A percentile compares a stretch with the other conserved stretches of the same genome.
phyloP scores from a whole-genome alignment of 2,329 filamentous ascomycete genomes.

The Fusarium verticillioides region DNA sequence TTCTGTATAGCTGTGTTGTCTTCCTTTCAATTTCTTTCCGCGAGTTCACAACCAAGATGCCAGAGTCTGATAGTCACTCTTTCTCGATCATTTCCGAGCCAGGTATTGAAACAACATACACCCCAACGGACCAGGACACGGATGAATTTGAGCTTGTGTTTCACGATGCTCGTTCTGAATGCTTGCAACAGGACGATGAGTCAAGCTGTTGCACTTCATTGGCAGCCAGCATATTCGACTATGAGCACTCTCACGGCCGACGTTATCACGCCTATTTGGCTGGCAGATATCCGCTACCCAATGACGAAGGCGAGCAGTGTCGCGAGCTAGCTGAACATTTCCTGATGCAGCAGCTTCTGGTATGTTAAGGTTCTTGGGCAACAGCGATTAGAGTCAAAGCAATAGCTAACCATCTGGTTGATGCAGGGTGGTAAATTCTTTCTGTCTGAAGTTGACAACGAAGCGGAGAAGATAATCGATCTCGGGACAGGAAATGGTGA shows the following conservation, averaged over 20 bases:
- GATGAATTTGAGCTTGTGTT: conserved; percentile 48
- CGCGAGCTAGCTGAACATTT: conserved; percentile 59
- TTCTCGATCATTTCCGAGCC: conserved; percentile 47
- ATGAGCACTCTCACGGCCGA: conserved; percentile 50
- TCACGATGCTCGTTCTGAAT: conserved; percentile 37
- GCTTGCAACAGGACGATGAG: conserved; percentile 37
- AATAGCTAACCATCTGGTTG: background rate
- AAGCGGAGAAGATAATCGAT: conserved; percentile 58
- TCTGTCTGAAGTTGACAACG: conserved; percentile 52
- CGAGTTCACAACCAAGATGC: conserved; percentile 24
- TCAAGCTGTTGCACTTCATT: conserved; percentile 50
- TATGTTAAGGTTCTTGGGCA: conserved; percentile 30
- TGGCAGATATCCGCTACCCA: conserved; percentile 59
- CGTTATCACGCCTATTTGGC: conserved; percentile 58
- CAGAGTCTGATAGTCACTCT: conserved; percentile 42
- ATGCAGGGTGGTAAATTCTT: conserved; percentile 53
- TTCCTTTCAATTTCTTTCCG: background rate
- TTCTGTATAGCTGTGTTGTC: background rate
- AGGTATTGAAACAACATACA: conserved; percentile 39
- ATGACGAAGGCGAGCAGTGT: conserved; percentile 58
- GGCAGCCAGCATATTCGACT: conserved; percentile 48
- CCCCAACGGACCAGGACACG: conserved; percentile 44
- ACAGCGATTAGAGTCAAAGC: background rate
- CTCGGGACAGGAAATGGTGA: conserved; percentile 62
- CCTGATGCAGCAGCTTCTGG: conserved; percentile 57